phyloP scores from a whole-genome alignment of 2,329 filamentous ascomycete genomes.

The Cercospora sp. region DNA sequence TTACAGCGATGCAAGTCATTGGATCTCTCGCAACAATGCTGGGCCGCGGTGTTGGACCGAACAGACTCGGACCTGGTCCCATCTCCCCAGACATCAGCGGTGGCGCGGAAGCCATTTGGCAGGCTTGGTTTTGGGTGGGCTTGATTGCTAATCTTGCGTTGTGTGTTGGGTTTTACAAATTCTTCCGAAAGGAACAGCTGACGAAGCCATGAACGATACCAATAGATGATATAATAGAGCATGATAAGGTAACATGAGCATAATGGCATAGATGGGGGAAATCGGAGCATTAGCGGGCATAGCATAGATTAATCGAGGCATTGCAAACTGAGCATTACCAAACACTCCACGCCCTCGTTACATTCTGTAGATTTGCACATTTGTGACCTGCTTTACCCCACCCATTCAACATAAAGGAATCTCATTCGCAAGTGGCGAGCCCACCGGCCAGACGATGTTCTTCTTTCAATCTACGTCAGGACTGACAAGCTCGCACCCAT shows the following conservation, averaged over 20 bases:
- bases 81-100: constrained; percentile 63
- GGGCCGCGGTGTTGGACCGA: constrained; percentile 59
- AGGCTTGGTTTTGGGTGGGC: constrained; percentile 31
- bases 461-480: neutral
- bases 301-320: neutral
- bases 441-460: neutral
- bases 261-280: neutral
- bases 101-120: constrained; percentile 39
- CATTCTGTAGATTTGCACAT: neutral
- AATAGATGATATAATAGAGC: neutral
- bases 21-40: constrained; percentile 62
- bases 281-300: neutral
- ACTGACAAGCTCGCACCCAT: neutral
- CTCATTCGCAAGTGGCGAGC: neutral
- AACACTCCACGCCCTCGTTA: neutral
- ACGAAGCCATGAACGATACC: constrained; percentile 24
- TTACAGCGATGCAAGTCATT: constrained; percentile 61
- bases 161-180: constrained; percentile 30
- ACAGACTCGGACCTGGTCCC: constrained; percentile 59
- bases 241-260: neutral
- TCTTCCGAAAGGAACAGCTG: constrained; percentile 31
- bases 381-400: neutral
- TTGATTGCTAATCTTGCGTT: constrained; percentile 26
- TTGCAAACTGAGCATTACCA: neutral
- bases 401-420: neutral